Evolutionary conservation across 2,329 filamentous ascomycete genomes (phyloP).

Genomic region (Monilinia aucupariae): DNA sequence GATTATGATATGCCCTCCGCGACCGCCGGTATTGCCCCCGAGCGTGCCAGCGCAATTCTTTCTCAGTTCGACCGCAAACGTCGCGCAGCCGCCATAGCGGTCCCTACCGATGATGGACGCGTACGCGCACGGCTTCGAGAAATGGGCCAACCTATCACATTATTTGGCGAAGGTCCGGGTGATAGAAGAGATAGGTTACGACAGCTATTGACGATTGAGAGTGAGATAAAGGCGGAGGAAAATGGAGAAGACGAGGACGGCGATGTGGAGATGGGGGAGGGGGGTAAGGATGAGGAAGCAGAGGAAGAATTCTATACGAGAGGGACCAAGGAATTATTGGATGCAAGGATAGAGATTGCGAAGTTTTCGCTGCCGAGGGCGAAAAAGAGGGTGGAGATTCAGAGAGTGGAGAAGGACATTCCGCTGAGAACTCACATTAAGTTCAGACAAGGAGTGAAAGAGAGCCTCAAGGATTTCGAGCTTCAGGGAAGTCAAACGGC

Average conservation of each 20-base stretch:
- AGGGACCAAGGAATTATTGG: conserved; percentile 67
- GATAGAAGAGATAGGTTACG: conserved; percentile 84
- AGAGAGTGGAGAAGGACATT: conserved; percentile 76
- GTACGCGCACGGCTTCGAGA: conserved; percentile 77
- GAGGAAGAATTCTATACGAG: conserved; percentile 95
- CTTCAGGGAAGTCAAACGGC: conserved; percentile 91
- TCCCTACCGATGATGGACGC: conserved; percentile 87
- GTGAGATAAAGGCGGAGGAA: conserved; percentile 51
- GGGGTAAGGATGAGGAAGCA: conserved; percentile 57
- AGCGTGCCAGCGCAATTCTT: conserved; percentile 35
- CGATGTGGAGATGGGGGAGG: conserved; percentile 53
- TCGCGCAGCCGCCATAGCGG: conserved; percentile 78
- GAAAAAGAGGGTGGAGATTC: conserved; percentile 67
- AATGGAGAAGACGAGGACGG: conserved; percentile 59
- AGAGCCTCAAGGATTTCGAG: conserved; percentile 75
- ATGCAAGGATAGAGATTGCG: conserved; percentile 74
- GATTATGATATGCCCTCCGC: conserved; percentile 56
- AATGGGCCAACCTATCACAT: conserved; percentile 85
- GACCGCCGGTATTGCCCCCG: conserved; percentile 33
- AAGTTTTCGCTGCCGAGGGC: conserved; percentile 78
- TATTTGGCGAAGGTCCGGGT: conserved; percentile 84
- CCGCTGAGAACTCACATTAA: conserved; percentile 86
- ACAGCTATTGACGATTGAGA: conserved; percentile 69
- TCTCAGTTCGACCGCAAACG: conserved; percentile 84
- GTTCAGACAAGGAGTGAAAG: conserved; percentile 83